Conservation (phyloP, 768 basidiomycete genomes). For the Leccinum barrowsii region DNA sequence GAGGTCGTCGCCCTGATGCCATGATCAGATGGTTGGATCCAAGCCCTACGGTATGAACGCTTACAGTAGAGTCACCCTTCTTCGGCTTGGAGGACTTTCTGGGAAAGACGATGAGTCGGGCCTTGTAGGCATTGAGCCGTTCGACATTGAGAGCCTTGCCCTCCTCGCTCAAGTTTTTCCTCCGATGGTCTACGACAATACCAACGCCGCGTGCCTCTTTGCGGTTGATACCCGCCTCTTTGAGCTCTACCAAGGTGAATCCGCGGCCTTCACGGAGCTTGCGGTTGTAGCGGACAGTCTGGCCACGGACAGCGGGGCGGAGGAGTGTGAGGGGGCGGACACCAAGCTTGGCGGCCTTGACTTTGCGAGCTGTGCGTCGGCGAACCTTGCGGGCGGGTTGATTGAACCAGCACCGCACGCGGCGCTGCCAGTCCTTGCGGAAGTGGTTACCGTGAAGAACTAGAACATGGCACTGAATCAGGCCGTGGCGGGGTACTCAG, state of each 20-base stretch:
- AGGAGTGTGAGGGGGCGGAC: conserved; percentile 89
- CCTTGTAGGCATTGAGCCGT: conserved; percentile 90
- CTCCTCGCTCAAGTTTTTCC: conserved; percentile 95
- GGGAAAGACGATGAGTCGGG: conserved; percentile 93
- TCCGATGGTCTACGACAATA: conserved; percentile 94
- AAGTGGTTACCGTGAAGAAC: conserved; percentile 94
- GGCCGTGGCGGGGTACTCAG: conserved; percentile 12
- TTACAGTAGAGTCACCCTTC: conserved; percentile 88
- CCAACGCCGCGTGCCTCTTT: conserved; percentile 93
- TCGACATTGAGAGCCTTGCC: conserved; percentile 94
- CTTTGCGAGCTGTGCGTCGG: conserved; percentile 87
- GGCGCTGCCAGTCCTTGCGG: conserved; percentile 99
- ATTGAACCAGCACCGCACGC: conserved; percentile 97
- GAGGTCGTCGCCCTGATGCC: conserved; percentile 73
- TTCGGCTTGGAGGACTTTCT: conserved; percentile 93
- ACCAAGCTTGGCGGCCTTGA: conserved; percentile 87
- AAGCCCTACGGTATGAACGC: conserved; percentile 27
- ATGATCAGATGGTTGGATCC: conserved; percentile 3
- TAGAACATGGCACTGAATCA: conserved; percentile 27
- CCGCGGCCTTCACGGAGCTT: conserved; percentile 96
- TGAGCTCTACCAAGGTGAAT: conserved; percentile 91
- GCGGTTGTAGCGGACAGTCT: conserved; percentile 97
- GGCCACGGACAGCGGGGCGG: conserved; percentile 94
- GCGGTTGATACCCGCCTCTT: conserved; percentile 90
- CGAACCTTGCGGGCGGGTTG: conserved; percentile 98